Base-by-base conservation (phyloP, 2,329 filamentous ascomycete genomes). In the Pseudocercospora eumusae region DNA sequence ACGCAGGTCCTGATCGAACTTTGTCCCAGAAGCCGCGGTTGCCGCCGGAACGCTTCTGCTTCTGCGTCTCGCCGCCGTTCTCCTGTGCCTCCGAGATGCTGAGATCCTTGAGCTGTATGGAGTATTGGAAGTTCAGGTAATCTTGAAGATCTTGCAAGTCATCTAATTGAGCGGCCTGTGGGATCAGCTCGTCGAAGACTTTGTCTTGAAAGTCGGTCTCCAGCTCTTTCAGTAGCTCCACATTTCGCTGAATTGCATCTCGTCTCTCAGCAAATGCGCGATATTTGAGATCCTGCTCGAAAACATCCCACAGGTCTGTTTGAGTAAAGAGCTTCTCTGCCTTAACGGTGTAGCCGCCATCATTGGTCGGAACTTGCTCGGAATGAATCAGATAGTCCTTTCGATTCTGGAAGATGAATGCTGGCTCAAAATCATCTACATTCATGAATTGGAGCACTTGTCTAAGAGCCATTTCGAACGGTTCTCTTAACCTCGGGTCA, bases 321-420 rank as follows among this genome's bases (percentile, higher is more conserved):
- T 97, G 93, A 63, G 89, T 93, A 42, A 99, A 82, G 0, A 99
- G 84, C 76, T 96, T 96, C 77, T 96, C 91, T 0, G 93, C 92
- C 63, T 80, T 81, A 61, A 93, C 86, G 60, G 88, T 87, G 72
- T 88, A 90, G 62, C 92, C 87, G 8, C 85, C 84, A 67, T 93
- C 88, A 61, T 88, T 87, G 6, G 84, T 83, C 42, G 83, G 80
- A n/a, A 83, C 78, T 73, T 91, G 92, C 67, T 88, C 88, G 23
- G 90, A 90, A 72, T 98, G 92, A 60, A 99, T 96, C 47, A 99
- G 84, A 73, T 98, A 99, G 75, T 99, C 95, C 77, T 97, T 96
- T 64, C 95, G 91, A 73, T 99, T 95, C 75, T 97, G 93, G 76
- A 97, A 97, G 69, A 99, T 95, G 75, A 96, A 99, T 0, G 95